A percentile compares a stretch with the other conserved stretches of the same genome.
phyloP scores from a whole-genome alignment of 2,329 filamentous ascomycete species.

The Exophiala lecanii-corni region DNA sequence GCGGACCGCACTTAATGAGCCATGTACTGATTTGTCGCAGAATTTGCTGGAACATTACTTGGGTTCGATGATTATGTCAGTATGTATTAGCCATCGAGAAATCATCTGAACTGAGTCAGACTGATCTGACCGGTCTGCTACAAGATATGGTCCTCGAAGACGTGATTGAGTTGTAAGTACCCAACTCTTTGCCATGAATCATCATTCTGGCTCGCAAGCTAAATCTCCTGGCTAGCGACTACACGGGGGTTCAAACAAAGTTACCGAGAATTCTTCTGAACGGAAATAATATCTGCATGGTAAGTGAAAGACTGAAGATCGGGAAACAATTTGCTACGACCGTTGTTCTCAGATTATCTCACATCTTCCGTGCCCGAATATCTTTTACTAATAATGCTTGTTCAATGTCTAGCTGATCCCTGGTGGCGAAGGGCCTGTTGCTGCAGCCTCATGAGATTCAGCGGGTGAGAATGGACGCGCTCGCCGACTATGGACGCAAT shows the following conservation, averaged over 20 bases:
- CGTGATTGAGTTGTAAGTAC: conserved; percentile 84
- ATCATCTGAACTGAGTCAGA: neutral
- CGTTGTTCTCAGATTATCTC: too few species aligned
- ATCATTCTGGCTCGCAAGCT: too few species aligned
- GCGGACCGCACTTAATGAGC: too few species aligned
- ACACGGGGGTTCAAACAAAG: conserved; percentile 80
- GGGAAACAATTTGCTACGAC: too few species aligned
- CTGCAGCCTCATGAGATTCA: conserved; percentile 14
- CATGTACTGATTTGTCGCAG: conserved; percentile 46
- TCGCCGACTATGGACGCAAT: too few species aligned
- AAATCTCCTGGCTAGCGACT: conserved; percentile 51
- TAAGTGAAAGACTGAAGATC: too few species aligned
- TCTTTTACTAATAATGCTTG: too few species aligned
- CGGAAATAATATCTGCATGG: conserved; percentile 99
- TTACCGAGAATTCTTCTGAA: conserved; percentile 93
- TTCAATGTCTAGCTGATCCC: conserved; percentile 69
- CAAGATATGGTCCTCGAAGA: conserved; percentile 97
- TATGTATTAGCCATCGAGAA: conserved; percentile 52
- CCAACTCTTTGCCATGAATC: neutral
- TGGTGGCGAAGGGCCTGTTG: conserved; percentile 65
- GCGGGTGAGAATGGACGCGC: too few species aligned
- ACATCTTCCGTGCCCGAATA: too few species aligned
- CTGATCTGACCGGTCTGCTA: neutral
- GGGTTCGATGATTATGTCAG: conserved; percentile 99
- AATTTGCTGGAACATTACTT: conserved; percentile 89